Base-by-base conservation (phyloP, 2,329 filamentous ascomycete species). In the Trichophyton rubrum region DNA sequence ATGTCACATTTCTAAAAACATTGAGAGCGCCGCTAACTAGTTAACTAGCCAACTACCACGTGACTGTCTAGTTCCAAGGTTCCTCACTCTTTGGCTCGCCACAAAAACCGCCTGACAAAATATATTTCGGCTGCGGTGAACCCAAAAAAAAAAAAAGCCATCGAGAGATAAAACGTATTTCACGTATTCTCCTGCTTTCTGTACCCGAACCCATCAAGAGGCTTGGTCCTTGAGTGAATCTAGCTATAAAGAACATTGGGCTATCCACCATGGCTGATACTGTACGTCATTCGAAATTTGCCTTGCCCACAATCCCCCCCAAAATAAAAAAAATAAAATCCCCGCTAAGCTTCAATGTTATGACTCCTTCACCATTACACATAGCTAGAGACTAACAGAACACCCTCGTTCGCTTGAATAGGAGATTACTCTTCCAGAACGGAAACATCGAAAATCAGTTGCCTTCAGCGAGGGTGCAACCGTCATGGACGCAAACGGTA, bases 401-500 rank as follows among this genome's bases (percentile, higher is more conserved):
- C 15, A 15, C 9, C 30, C 20, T 24, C 45, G 11, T 27, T 66
- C 59, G 62, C 63, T 61, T 59, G 55, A 61, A 60, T 63, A 79
- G 77, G 75, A 77, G 69, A 72, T 75, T 59, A 51, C 60, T 15
- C 22, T 65, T 49, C 62, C 63, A 35, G 63, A 64, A 41, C 64
- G 59, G 40, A 90, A 88, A 75, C 85, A 87, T 70, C 88, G 91
- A 78, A 96, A 97, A 79, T 95, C 90, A 55, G 92, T 97, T 70
- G 86, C 90, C 66, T 97, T 97, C 75, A 91, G 87, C 73, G 88
- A 93, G 76, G 89, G 89, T 71, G 84, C 89, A 69, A 83, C 88
- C 66, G 85, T 96, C 69, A 91, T 96, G 74, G 89, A 95, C 79
- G 84, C 85, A 75, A 89, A 96, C 81, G 92, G 92, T 69, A 84